These are phyloP conservation scores for Candida sphagnicola DNA, from an alignment of 805 yeast genomes.

Conservation along the genomic window DNA sequence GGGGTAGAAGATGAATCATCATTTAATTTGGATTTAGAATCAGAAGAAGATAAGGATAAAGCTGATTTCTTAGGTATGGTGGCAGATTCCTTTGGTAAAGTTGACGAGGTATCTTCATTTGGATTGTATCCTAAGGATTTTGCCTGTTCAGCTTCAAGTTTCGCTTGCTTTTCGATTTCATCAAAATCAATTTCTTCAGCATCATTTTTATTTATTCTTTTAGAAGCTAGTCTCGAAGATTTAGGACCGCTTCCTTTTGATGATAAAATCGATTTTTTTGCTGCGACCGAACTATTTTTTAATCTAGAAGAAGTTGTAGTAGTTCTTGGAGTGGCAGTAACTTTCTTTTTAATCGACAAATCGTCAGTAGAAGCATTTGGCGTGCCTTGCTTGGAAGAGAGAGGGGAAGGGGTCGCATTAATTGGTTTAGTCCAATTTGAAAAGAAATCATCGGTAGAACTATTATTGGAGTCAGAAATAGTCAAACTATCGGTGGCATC, in stretches of 20 bases:
- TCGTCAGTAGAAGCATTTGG: slow-evolving; percentile 40
- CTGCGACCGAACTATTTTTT: slow-evolving; percentile 13
- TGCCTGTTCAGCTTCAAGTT: slow-evolving; percentile 73
- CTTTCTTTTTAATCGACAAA: slow-evolving; percentile 21
- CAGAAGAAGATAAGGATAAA: slow-evolving; percentile 2
- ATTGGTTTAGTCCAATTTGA: slow-evolving; percentile 87
- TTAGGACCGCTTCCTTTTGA: slow-evolving; percentile 52
- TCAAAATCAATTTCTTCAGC: slow-evolving; percentile 52
- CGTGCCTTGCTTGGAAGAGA: slow-evolving; percentile 42
- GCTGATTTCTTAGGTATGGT: slow-evolving; percentile 14
- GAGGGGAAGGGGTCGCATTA: slow-evolving; percentile 48
- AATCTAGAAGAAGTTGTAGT: slow-evolving; percentile 15
- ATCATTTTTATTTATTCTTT: slow-evolving; percentile 45
- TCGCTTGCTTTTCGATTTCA: slow-evolving; percentile 71
- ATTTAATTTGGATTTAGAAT: neutral
- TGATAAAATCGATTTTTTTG: slow-evolving; percentile 39
- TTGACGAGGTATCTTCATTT: slow-evolving; percentile 6
- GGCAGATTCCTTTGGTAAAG: slow-evolving; percentile 1
- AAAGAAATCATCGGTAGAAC: slow-evolving; percentile 77
- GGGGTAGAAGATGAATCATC: slow-evolving; percentile 6
- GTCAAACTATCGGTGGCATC: slow-evolving; percentile 30
- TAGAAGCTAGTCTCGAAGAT: slow-evolving; percentile 53
- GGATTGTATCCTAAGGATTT: slow-evolving; percentile 52
- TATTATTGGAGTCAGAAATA: slow-evolving; percentile 23
- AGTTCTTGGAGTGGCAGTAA: slow-evolving; percentile 18